phyloP scores from a whole-genome alignment of 2,329 filamentous ascomycete genomes.

The Fusarium udum region DNA sequence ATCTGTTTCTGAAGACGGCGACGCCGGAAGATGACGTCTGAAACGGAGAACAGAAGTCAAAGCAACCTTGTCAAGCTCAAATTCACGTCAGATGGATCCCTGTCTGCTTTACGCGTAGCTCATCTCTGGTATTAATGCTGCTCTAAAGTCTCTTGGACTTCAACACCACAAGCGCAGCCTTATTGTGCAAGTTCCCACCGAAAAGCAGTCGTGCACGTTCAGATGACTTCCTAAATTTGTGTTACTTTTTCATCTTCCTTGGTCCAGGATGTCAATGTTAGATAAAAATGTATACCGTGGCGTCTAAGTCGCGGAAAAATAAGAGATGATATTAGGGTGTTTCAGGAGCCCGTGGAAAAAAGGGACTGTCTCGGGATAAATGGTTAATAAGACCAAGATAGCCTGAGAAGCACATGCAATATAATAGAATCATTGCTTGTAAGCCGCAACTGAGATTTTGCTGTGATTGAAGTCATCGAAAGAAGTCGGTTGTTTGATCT shows the following conservation, averaged over 20 bases:
- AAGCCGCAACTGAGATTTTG: not conserved
- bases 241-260: not conserved
- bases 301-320: constrained; percentile 6
- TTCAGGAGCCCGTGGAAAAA: constrained; percentile 31
- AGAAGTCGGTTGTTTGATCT: not conserved
- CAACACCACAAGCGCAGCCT: not conserved
- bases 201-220: not conserved
- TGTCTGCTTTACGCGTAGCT: constrained; percentile 36
- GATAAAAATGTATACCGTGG: constrained; percentile 4
- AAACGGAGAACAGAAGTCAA: constrained; percentile 32
- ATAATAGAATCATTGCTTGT: not conserved
- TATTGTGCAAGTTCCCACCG: not conserved
- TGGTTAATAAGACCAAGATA: not conserved
- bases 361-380: constrained; percentile 25
- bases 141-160: constrained; percentile 4
- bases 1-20: constrained; percentile 32
- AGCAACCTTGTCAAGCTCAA: constrained; percentile 41
- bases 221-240: not conserved
- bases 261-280: not conserved
- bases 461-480: not conserved
- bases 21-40: constrained; percentile 43
- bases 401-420: not conserved
- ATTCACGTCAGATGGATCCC: constrained; percentile 44
- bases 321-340: constrained; percentile 34
- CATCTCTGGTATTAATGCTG: constrained; percentile 44